A percentile compares a stretch with the other conserved stretches of the same genome.
These are phyloP conservation scores for Cystobasidiopsis lactophilus DNA, from an alignment of 768 basidiomycete genomes.

Conservation along the genomic window DNA sequence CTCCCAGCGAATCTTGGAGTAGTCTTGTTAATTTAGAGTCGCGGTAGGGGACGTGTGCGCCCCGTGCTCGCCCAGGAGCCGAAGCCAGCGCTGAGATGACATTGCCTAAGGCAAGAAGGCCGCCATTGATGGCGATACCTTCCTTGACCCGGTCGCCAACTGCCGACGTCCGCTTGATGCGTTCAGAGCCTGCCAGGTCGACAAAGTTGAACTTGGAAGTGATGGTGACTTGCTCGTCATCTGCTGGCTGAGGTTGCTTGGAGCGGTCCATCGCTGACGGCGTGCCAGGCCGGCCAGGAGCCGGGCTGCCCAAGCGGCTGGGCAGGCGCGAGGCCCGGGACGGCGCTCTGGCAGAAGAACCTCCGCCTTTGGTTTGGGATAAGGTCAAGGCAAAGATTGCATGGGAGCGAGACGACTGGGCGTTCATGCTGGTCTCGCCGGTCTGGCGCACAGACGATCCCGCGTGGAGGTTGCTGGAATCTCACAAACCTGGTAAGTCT, in stretches of 20 bases:
- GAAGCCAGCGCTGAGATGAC: conserved; percentile 96
- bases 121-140: conserved; percentile 86
- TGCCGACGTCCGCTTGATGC: conserved; percentile 92
- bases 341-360: neutral
- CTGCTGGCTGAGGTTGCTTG: conserved; percentile 28
- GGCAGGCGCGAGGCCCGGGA: conserved; percentile 1
- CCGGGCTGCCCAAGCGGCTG: neutral
- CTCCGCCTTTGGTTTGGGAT: conserved; percentile 48
- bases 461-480: conserved; percentile 60
- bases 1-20: conserved; percentile 87
- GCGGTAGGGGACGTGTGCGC: conserved; percentile 83
- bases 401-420: conserved; percentile 90
- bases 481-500: too few relatives aligned
- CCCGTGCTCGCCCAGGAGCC: conserved; percentile 54
- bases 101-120: conserved; percentile 84
- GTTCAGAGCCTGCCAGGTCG: conserved; percentile 86
- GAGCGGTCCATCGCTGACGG: conserved; percentile 24
- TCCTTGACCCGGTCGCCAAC: conserved; percentile 92
- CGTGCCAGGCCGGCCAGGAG: conserved; percentile 9
- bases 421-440: conserved; percentile 97
- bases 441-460: conserved; percentile 80
- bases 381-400: conserved; percentile 95
- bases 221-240: conserved; percentile 69
- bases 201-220: conserved; percentile 97
- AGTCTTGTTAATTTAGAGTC: conserved; percentile 95